Conservation (phyloP, 495 filamentous ascomycete genomes). For the Aspergillus cavernicola region DNA sequence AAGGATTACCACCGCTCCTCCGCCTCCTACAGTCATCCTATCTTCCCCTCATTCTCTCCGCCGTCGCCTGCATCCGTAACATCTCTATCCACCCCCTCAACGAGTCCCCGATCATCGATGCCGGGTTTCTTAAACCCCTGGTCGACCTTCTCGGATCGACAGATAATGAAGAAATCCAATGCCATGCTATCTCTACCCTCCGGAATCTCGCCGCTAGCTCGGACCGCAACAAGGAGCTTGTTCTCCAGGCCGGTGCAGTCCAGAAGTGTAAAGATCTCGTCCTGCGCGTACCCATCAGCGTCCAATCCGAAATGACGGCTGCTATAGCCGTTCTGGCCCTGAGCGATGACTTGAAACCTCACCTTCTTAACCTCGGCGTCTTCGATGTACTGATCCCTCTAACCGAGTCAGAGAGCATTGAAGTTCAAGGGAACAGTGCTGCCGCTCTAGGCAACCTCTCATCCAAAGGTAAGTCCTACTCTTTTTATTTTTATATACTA, state of each 20-base stretch:
- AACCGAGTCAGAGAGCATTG: slow-evolving; percentile 90
- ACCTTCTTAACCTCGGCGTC: slow-evolving; percentile 87
- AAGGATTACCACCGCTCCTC: slow-evolving; percentile 78
- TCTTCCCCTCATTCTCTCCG: slow-evolving; percentile 90
- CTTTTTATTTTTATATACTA: neutral
- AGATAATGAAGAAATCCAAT: slow-evolving; percentile 98
- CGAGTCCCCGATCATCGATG: slow-evolving; percentile 98
- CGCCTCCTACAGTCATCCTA: slow-evolving; percentile 91
- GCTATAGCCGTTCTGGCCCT: slow-evolving; percentile 96
- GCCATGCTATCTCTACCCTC: slow-evolving; percentile 95
- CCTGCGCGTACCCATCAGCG: slow-evolving; percentile 84
- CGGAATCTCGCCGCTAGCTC: slow-evolving; percentile 95
- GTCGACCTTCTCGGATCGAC: slow-evolving; percentile 92
- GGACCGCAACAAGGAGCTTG: slow-evolving; percentile 93
- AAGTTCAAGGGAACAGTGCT: slow-evolving; percentile 97
- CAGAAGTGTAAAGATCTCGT: slow-evolving; percentile 98
- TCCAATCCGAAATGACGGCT: slow-evolving; percentile 98
- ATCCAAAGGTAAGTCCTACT: slow-evolving; percentile 72
- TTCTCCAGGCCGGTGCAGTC: slow-evolving; percentile 92
- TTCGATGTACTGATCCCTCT: slow-evolving; percentile 96
- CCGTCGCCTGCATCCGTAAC: slow-evolving; percentile 96
- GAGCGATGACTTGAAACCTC: slow-evolving; percentile 91
- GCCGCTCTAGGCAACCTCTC: slow-evolving; percentile 93
- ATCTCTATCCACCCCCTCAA: slow-evolving; percentile 99
- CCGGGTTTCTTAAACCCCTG: slow-evolving; percentile 87